phyloP scores from a whole-genome alignment of 306 rosid genomes.

The Cicer judaicum region DNA sequence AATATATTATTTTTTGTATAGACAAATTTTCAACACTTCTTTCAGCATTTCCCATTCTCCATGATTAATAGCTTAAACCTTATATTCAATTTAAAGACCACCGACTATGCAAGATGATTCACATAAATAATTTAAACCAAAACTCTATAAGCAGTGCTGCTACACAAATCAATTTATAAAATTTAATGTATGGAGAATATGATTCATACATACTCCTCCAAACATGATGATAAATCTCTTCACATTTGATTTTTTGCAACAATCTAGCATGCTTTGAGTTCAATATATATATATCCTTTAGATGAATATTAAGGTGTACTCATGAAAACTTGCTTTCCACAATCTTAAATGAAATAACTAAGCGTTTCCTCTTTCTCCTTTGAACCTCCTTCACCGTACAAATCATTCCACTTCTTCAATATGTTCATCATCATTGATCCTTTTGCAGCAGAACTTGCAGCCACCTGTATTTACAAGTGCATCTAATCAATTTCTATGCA shows the following conservation, averaged over 20 bases:
- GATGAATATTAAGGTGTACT: conserved; percentile 31
- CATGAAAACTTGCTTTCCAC: conserved; percentile 19
- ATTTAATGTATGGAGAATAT: too few species aligned
- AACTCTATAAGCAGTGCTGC: too few species aligned
- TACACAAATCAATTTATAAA: too few species aligned
- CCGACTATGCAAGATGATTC: too few species aligned
- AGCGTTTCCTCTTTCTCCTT: conserved; percentile 87
- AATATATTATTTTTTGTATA: too few species aligned
- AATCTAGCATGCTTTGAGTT: conserved; percentile 18
- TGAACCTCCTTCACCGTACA: conserved; percentile 93
- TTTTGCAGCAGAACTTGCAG: conserved; percentile 85
- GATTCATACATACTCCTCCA: neutral
- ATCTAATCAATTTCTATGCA: conserved; percentile 1
- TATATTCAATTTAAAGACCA: too few species aligned
- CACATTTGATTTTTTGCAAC: conserved; percentile 17
- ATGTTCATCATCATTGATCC: conserved; percentile 83
- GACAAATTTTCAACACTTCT: too few species aligned
- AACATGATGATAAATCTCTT: conserved; percentile 7
- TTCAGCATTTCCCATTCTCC: too few species aligned
- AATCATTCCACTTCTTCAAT: conserved; percentile 88
- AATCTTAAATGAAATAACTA: conserved; percentile 78
- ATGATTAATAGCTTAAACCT: too few species aligned
- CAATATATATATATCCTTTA: conserved; percentile 38
- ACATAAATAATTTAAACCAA: too few species aligned
- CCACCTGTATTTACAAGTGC: conserved; percentile 58